Percentiles rank a stretch among this genome's conserved stretches.
These are phyloP conservation scores for Saccharum officinarum DNA, from an alignment of 176 grass and related monocot species.

Conservation along the genomic window DNA sequence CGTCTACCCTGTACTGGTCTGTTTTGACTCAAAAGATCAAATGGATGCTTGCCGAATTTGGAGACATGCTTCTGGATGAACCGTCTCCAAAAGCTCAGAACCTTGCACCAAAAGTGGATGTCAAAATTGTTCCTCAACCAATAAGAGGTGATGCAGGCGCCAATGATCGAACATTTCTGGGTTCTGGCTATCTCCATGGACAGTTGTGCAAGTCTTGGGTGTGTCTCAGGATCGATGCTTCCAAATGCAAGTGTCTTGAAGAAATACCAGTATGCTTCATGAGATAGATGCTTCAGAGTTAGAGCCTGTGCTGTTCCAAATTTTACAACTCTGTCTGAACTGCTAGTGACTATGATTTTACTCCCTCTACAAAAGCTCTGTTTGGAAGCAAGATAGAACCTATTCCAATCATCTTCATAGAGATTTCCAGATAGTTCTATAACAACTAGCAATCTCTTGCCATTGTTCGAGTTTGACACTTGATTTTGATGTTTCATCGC, in stretches of 20 bases:
- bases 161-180: neutral
- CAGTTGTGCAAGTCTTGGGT: neutral
- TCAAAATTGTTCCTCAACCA: neutral
- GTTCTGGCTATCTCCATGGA: neutral
- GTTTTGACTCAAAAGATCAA: neutral
- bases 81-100: neutral
- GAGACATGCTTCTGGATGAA: too few species aligned
- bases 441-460: neutral
- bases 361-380: neutral
- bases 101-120: neutral
- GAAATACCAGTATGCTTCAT: neutral
- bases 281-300: neutral
- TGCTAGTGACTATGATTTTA: slow-evolving; percentile 23
- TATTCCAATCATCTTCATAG: neutral
- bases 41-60: too few species aligned
- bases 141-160: neutral
- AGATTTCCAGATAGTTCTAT: neutral
- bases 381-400: neutral
- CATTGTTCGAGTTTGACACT: neutral
- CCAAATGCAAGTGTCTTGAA: neutral
- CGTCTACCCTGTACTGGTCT: neutral
- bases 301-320: neutral
- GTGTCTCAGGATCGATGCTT: neutral
- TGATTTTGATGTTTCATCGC: neutral
- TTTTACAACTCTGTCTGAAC: neutral